Evolutionary conservation across 225 moss, liverwort and hornwort genomes (phyloP), one percentile per base, ranked within the genome.

Genomic region (Marchantia paleacea): DNA sequence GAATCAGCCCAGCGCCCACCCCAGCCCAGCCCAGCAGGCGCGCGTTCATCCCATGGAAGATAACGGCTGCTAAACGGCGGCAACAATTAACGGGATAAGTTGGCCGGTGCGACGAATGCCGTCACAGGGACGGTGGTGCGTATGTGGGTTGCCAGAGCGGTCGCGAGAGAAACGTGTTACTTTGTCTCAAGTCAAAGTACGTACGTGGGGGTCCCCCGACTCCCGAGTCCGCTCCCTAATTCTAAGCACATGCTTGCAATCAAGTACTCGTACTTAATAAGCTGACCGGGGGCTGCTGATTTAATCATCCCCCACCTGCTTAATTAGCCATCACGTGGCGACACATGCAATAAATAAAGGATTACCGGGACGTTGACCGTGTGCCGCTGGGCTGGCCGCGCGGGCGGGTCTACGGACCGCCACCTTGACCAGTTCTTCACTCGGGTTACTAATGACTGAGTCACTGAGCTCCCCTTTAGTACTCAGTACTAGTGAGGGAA

Each of bases 141-240:
- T n/a, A 4, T 62, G 7, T 62, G 62, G 6, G 18, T 16, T 6
- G 58, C 13, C 62, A 14, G 60, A 39, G 39, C 2, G 60, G 68
- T 68, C 68, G 68, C 30, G 68, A 68, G 68, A 68, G 68, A 31
- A 68, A 68, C 68, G 68, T 68, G 68, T 68, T 25, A 30, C 68
- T 31, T 30, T 30, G 29, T 68, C 66, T 7, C 68, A 13, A 31
- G 30, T 68, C 30, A 68, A 68, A 31, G 68, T 68, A 68, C 68
- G 68, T 68, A 68, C 68, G 68, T n/a, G 68, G 68, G 68, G 68
- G 6, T 62, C 62, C 16, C 39, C 39, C 39, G 39, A 39, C 39
- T 39, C 39, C 39, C 39, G 39, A 39, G 39, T 39, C 39, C 5
- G 39, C 39, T 39, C 39, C 39, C 39, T 5, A 39, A 39, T 39